These are phyloP conservation scores for Zizania latifolia DNA, from an alignment of 176 grass and related monocot species.

Conservation along the genomic window DNA sequence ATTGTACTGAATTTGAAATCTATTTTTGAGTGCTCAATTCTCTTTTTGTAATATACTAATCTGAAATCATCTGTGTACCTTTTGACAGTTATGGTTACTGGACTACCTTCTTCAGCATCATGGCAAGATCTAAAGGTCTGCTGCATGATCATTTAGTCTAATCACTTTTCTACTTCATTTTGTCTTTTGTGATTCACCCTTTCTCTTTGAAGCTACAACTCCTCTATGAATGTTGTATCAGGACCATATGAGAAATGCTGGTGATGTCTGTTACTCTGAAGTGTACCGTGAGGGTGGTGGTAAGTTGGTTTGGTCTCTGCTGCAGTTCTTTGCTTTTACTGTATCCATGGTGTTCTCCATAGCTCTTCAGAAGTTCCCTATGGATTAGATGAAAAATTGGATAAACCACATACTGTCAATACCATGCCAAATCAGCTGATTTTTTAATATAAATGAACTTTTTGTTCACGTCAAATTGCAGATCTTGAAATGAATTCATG, in stretches of 20 bases:
- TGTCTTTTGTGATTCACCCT: neutral
- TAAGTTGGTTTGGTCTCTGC: slow-evolving; percentile 21
- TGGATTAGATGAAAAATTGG: neutral
- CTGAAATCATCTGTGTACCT: neutral
- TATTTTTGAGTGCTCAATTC: neutral
- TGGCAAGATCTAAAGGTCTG: slow-evolving; percentile 89
- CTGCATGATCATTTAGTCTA: neutral
- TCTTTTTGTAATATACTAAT: neutral
- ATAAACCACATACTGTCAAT: neutral
- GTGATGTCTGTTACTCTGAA: slow-evolving; percentile 84
- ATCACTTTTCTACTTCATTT: neutral
- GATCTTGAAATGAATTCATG: neutral
- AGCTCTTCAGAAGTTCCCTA: neutral
- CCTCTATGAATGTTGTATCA: slow-evolving; percentile 5
- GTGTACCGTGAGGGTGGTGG: slow-evolving; percentile 69
- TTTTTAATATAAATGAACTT: neutral
- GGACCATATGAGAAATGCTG: slow-evolving; percentile 84
- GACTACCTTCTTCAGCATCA: slow-evolving; percentile 78
- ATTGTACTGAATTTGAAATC: neutral
- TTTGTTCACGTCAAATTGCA: neutral
- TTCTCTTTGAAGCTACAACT: neutral
- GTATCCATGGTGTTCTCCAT: neutral
- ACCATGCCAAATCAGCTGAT: neutral
- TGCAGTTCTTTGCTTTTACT: neutral
- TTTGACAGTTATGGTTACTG: slow-evolving; percentile 59